phyloP scores from a whole-genome alignment of 1,139 yeast genomes.

The Geotrichum restrictum region DNA sequence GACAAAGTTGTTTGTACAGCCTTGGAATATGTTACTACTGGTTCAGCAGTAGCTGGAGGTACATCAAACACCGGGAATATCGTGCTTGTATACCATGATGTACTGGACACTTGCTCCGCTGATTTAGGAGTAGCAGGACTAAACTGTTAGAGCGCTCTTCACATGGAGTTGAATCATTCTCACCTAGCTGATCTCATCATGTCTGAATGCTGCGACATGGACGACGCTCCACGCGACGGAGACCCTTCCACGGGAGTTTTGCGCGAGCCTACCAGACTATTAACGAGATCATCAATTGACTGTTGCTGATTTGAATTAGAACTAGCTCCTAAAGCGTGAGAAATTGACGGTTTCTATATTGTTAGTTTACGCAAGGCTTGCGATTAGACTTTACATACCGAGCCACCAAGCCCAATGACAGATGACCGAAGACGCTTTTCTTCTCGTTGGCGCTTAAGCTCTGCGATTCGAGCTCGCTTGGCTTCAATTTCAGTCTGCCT shows the following conservation, averaged over 20 bases:
- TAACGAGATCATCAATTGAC: constrained; percentile 28
- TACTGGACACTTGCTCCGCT: neutral
- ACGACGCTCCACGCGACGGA: constrained; percentile 16
- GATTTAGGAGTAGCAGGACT: constrained; percentile 7
- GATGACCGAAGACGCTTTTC: constrained; percentile 24
- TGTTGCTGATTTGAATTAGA: constrained; percentile 10
- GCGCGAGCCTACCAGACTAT: constrained; percentile 25
- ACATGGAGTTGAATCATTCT: neutral
- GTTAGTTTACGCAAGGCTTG: neutral
- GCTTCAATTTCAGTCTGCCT: constrained; percentile 45
- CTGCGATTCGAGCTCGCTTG: constrained; percentile 46
- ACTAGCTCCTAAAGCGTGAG: neutral
- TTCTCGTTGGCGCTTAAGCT: constrained; percentile 41
- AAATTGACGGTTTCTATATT: constrained; percentile 11
- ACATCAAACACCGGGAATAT: constrained; percentile 17
- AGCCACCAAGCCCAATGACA: constrained; percentile 9
- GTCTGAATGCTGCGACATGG: constrained; percentile 14
- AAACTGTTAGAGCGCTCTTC: neutral
- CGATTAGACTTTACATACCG: constrained; percentile 7
- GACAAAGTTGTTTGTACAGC: constrained; percentile 25
- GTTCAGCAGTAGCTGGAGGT: constrained; percentile 5
- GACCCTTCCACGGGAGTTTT: constrained; percentile 5
- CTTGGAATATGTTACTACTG: constrained; percentile 31
- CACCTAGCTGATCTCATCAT: constrained; percentile 8
- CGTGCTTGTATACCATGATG: neutral